A percentile compares a stretch with the other conserved stretches of the same genome.
These are phyloP conservation scores for Blechomonas ayalai DNA, from an alignment of 208 protist species.

Conservation along the genomic window DNA sequence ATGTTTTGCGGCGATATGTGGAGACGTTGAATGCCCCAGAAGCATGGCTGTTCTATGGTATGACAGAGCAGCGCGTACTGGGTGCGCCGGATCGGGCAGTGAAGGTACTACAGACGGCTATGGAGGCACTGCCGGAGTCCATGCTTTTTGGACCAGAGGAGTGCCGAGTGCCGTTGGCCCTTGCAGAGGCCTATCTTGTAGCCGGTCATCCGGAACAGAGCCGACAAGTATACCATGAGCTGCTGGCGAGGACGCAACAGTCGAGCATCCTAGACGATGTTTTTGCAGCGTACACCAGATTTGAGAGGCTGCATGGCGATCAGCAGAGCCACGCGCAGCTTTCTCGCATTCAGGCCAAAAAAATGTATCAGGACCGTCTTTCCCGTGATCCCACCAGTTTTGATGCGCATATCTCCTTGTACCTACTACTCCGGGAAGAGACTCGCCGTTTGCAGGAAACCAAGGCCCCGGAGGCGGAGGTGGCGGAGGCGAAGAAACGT, in stretches of 20 bases:
- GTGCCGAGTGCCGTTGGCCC: constrained; percentile 63
- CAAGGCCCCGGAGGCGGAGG: constrained; percentile 4
- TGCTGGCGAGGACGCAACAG: constrained; percentile 18
- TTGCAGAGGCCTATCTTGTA: constrained; percentile 36
- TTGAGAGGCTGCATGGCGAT: constrained; percentile 52
- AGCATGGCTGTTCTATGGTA: constrained; percentile 86
- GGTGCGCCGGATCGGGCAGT: constrained; percentile 32
- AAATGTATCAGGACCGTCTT: constrained; percentile 56
- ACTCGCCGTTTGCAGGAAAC: too few species aligned
- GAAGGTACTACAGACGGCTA: constrained; percentile 56
- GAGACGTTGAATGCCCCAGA: constrained; percentile 46
- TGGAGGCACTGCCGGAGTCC: constrained; percentile 61
- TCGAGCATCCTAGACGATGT: constrained; percentile 32
- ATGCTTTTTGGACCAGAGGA: constrained; percentile 27
- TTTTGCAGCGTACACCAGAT: constrained; percentile 53
- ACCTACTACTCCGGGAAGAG: constrained; percentile 50
- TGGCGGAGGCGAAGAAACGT: constrained; percentile 1
- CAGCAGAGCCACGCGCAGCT: constrained; percentile 22
- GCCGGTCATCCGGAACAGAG: constrained; percentile 24
- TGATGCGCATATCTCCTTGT: constrained; percentile 66
- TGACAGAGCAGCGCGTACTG: constrained; percentile 79
- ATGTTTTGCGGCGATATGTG: constrained; percentile 62
- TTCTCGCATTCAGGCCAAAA: constrained; percentile 26
- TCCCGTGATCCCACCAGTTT: constrained; percentile 38
- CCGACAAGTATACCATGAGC: constrained; percentile 35